A percentile compares a stretch with the other conserved stretches of the same genome.
phyloP scores from a whole-genome alignment of 2,329 filamentous ascomycete species.

The Fusarium coffeatum region DNA sequence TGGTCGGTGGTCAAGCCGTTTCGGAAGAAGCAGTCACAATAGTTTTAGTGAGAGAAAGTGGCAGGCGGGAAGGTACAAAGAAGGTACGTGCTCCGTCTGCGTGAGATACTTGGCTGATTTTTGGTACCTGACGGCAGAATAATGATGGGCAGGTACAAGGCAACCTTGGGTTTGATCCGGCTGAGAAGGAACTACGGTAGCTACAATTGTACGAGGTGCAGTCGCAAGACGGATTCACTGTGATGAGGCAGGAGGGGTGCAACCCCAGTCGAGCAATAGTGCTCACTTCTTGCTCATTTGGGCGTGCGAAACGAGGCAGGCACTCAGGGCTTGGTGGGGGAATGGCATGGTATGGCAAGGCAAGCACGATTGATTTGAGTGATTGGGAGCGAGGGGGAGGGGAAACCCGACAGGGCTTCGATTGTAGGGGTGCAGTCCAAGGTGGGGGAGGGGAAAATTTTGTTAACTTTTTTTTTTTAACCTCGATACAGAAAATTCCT shows the following conservation, averaged over 20 bases:
- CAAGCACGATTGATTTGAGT: conserved; percentile 39
- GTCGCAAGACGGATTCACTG: conserved; percentile 23
- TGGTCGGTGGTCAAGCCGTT: conserved; percentile 32
- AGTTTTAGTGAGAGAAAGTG: conserved; percentile 26
- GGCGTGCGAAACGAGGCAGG: conserved; percentile 25
- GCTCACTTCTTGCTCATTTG: conserved; percentile 3
- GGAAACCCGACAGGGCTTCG: conserved; percentile 33
- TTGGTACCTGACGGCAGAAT: conserved; percentile 32
- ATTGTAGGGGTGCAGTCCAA: conserved; percentile 27
- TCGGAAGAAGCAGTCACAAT: conserved; percentile 26
- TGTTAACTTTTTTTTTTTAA: conserved; percentile 33
- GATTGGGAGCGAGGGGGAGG: conserved; percentile 42
- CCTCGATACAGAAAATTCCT: conserved; percentile 20
- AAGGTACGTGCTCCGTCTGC: conserved; percentile 35
- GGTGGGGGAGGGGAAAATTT: conserved; percentile 38
- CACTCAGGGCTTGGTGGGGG: conserved; percentile 41
- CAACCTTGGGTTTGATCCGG: conserved; percentile 9
- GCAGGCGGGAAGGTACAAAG: conserved; percentile 40
- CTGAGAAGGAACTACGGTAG: conserved; percentile 26
- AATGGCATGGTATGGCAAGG: conserved; percentile 34
- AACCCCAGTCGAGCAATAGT: conserved; percentile 28
- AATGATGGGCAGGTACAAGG: conserved; percentile 40
- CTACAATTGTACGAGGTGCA: conserved; percentile 18
- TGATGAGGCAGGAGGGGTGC: conserved; percentile 43
- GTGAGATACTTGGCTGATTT: conserved; percentile 28